Conservation (phyloP, 441 rosid genomes). For the Euphorbia corollata region DNA sequence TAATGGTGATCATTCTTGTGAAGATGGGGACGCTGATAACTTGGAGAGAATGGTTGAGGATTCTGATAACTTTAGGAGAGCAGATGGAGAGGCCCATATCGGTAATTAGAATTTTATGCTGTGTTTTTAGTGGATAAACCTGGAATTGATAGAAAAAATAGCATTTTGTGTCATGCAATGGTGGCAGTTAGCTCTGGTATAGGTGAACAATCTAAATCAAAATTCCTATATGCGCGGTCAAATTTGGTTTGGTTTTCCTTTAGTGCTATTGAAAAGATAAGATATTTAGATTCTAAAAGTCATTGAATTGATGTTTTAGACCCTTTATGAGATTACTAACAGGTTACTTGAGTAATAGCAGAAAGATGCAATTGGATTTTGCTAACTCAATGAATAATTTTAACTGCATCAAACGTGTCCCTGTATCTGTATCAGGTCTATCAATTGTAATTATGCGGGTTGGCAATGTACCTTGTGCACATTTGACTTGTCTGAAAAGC, state of each 20-base stretch:
- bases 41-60: conserved; percentile 23
- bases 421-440: not conserved
- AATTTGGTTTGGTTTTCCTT: not conserved
- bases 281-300: conserved; percentile 2
- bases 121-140: not conserved
- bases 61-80: conserved; percentile 13
- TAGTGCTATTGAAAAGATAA: not conserved
- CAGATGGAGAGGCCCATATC: not conserved
- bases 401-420: not conserved
- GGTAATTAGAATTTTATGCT: conserved; percentile 25
- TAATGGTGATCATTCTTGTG: conserved; percentile 14
- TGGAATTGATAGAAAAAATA: not conserved
- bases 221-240: not conserved
- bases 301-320: conserved; percentile 1
- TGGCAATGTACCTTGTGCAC: not conserved
- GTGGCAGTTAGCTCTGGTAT: not conserved
- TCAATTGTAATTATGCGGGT: not conserved
- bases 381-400: not conserved
- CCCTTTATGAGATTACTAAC: not conserved
- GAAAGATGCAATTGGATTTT: conserved; percentile 6
- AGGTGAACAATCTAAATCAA: not conserved
- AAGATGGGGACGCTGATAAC: conserved; percentile 15
- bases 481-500: conserved; percentile 9
- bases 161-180: not conserved
- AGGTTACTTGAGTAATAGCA: not conserved